Base-by-base conservation (phyloP, 257 asterid species). In the Ilex aquifolium region DNA sequence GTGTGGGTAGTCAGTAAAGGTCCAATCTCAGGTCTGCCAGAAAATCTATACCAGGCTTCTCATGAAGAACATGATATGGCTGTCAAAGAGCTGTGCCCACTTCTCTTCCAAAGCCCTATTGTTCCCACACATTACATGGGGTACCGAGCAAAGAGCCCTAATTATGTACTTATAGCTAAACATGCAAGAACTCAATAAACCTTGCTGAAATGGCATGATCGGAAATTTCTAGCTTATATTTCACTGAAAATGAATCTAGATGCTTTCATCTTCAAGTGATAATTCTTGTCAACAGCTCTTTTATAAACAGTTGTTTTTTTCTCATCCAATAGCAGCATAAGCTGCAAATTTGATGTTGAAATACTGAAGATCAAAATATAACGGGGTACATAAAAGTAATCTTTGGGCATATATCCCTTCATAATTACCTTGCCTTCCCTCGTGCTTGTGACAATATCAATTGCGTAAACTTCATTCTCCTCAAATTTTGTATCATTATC, bases 401-500 rank as follows among this genome's bases (percentile, higher is more conserved):
- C 5, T 4, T 2, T 44, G 60, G 53, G 40, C 40, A 3, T 36
- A 36, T 36, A 36, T 36, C 40, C 5, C 3, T 39, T 21, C 60
- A 31, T 17, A 48, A 65, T 65, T 74, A 88, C 96, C 91, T 91
- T 91, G 77, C 98, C 98, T 70, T 91, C 98, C 42, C 98, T 96
- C 4, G 96, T 88, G 87, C 95, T 85, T 46, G 95, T 78, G 56
- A 91, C 96, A 53, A 87, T 87, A 78, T 87, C 95, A 68, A 87
- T 74, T 30, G 95, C 67, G 59, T 91, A 91, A 54, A 91, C 96
- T 72, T 91, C 98, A 56, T 91, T 91, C 70, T 88, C 96, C 79
- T 91, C 98, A 59, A 91, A 91, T 52, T 91, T 96, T 7, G 95
- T 92, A 59, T 91, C 98, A n/a, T n/a, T n/a, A 59, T 91, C 98